These are phyloP conservation scores for Tephrocybe sp. DNA, from an alignment of 768 basidiomycete genomes.

Conservation along the genomic window DNA sequence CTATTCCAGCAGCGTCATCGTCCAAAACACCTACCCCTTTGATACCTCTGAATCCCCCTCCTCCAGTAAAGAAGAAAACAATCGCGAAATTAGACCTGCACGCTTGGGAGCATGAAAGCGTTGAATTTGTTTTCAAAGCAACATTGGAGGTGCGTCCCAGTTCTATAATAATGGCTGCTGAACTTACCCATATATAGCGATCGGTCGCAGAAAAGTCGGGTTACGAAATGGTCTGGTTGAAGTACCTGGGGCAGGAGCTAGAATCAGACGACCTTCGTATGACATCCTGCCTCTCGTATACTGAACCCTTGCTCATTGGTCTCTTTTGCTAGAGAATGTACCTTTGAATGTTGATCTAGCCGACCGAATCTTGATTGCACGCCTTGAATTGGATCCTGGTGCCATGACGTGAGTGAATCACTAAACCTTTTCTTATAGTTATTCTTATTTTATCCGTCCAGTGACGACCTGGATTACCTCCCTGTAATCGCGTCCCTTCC, in stretches of 20 bases:
- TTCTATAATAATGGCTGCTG: not conserved
- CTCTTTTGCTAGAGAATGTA: slow-evolving; percentile 27
- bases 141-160: slow-evolving; percentile 67
- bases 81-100: slow-evolving; percentile 48
- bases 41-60: slow-evolving; percentile 27
- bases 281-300: slow-evolving; percentile 14
- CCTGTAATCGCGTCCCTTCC: slow-evolving; percentile 77
- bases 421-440: not conserved
- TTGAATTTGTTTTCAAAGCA: slow-evolving; percentile 68
- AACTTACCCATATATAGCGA: slow-evolving; percentile 12
- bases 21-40: slow-evolving; percentile 29
- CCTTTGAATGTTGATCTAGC: slow-evolving; percentile 55
- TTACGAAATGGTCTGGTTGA: slow-evolving; percentile 82
- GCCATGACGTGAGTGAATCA: slow-evolving; percentile 56
- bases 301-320: not conserved
- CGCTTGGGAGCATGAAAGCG: slow-evolving; percentile 72
- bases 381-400: slow-evolving; percentile 77
- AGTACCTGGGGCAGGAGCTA: slow-evolving; percentile 68
- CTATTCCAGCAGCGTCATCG: slow-evolving; percentile 31
- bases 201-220: slow-evolving; percentile 34
- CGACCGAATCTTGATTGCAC: slow-evolving; percentile 80
- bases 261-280: slow-evolving; percentile 52
- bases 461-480: slow-evolving; percentile 74
- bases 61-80: slow-evolving; percentile 49
- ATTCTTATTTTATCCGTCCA: slow-evolving; percentile 22